Percentiles rank a stretch among this genome's conserved stretches.
Evolutionary conservation across 73 alveolate species (phyloP).

Genomic region (Durusdinium trenchii): DNA sequence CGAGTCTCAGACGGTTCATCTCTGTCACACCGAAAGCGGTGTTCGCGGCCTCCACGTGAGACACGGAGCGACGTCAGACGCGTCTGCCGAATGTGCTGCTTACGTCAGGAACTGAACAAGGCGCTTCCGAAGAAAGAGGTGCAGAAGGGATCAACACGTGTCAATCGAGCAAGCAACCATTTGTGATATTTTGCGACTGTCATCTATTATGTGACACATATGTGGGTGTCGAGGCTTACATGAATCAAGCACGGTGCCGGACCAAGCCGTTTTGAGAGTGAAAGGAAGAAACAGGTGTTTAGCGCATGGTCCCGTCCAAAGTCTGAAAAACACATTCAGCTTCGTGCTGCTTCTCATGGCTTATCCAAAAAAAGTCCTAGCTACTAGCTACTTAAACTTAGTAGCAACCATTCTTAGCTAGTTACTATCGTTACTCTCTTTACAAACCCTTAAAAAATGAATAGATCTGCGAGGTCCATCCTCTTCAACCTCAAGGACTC

Average conservation of each 20-base stretch:
- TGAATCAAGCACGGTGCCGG: conserved; percentile 76
- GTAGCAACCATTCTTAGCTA: not conserved
- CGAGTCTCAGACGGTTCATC: no score
- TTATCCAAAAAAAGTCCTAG: no score
- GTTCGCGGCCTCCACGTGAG: no score
- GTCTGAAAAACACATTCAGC: no score
- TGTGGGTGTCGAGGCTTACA: conserved; percentile 35
- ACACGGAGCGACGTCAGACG: no score
- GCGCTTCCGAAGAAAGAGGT: conserved; percentile 59
- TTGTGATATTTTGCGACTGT: not conserved
- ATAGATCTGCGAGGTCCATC: conserved; percentile 28
- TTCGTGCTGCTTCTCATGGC: not conserved
- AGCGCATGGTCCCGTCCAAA: not conserved
- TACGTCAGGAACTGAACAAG: conserved; percentile 20
- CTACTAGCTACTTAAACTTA: no score
- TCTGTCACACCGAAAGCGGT: no score
- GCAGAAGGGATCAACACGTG: not conserved
- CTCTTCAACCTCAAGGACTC: conserved; percentile 66
- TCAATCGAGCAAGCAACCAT: not conserved
- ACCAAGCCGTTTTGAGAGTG: not conserved
- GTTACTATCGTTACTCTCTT: no score
- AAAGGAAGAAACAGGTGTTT: not conserved
- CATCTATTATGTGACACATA: not conserved
- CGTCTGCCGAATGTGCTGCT: no score
- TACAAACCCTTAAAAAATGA: no score